These are phyloP conservation scores for Ganoderma multipileum DNA, from an alignment of 1,284 basidiomycete species.

Conservation along the genomic window DNA sequence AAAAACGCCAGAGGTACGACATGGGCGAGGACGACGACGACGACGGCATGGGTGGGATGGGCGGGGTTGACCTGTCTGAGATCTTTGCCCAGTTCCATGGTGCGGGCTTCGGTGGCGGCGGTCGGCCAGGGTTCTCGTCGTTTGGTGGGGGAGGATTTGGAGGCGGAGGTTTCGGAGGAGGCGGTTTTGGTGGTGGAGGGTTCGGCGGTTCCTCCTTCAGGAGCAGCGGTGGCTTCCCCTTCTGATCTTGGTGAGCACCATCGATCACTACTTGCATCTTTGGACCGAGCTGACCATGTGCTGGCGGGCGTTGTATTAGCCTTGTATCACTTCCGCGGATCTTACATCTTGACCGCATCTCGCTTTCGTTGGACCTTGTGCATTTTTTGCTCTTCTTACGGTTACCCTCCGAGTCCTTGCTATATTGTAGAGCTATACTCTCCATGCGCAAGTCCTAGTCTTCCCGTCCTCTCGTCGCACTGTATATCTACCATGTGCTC, in stretches of 20 bases:
- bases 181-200: constrained; percentile 15
- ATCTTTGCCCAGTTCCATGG: constrained; percentile 69
- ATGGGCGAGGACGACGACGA: constrained; percentile 82
- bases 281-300: neutral
- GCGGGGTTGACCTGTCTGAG: constrained; percentile 61
- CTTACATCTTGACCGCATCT: neutral
- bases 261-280: no score
- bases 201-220: constrained; percentile 17
- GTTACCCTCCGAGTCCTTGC: constrained; percentile 14
- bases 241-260: neutral
- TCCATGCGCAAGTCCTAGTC: constrained; percentile 10
- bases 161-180: constrained; percentile 13
- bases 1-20: constrained; percentile 74
- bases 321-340: neutral
- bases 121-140: constrained; percentile 31
- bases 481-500: constrained; percentile 15
- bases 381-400: neutral
- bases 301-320: neutral
- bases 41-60: constrained; percentile 52
- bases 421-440: constrained; percentile 27
- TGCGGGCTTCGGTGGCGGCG: constrained; percentile 16
- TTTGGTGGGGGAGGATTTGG: constrained; percentile 30
- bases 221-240: constrained; percentile 10
- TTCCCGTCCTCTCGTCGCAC: constrained; percentile 6
- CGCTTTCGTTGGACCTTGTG: constrained; percentile 12